Evolutionary conservation across 176 grass and related monocot species (phyloP), one percentile per base, ranked within the genome.

Genomic region (Carex myosuroides): DNA sequence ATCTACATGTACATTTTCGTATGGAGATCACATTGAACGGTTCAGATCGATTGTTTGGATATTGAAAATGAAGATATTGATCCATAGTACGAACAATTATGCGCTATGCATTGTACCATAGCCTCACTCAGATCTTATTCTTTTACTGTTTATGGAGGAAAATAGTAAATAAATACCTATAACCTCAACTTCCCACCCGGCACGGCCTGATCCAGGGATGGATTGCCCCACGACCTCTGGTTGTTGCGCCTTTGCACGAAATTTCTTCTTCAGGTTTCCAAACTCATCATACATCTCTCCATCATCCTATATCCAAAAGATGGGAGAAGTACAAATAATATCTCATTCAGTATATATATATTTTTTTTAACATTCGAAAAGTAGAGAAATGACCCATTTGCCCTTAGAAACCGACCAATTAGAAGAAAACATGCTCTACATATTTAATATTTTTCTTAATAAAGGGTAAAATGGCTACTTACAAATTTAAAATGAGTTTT

Each of bases 281-380:
- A 99, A 99, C 83, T 99, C 96, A 94, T 99, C 96, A 85, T 95
- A 99, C 18, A 99, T 99, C 86, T 99, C 96, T 56, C 96, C 96
- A 84, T 99, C 96, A 76, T 99, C 96, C 93, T 99, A 88, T 55
- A 82, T 50, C 3, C 7, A 86, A 48, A 81, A 63, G 44, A 14
- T 55, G 72, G 48, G 12, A 77, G 33, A 77, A 56, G 26, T 77
- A 77, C 22, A 77, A 77, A 77, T 56, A 76, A 16, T 10, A 4
- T 30, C 12, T 30, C 22, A 16, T 4, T 29, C 24, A 16, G 20
- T 52, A 74, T 44, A 11, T 48, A 11, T 11, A 39, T 39, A 29
- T 42, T 42, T 55, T 55, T 55, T 55, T 57, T 4, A 16, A 57
- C 54, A 13, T 4, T 5, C 41, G 1, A 8, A 44, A 44, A 44